Conservation (phyloP, 2,329 filamentous ascomycete genomes). For the Trichophyton benhamiae region DNA sequence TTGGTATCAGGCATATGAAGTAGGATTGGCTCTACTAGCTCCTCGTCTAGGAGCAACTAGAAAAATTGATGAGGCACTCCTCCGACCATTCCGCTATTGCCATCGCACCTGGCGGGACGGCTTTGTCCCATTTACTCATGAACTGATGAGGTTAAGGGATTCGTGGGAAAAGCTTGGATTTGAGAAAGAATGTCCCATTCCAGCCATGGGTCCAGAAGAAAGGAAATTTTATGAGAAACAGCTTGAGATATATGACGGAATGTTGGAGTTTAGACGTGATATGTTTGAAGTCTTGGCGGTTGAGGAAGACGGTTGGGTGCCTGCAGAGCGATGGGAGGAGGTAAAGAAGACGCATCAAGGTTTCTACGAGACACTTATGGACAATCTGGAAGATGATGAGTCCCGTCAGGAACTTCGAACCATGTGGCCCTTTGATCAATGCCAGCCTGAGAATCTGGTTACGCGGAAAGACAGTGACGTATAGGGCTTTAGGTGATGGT, state of each 20-base stretch:
- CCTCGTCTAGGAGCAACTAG: constrained; percentile 13
- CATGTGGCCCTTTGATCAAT: constrained; percentile 16
- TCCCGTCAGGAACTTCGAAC: constrained; percentile 12
- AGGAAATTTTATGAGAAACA: constrained; percentile 11
- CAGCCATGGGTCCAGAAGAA: constrained; percentile 9
- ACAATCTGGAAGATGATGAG: constrained; percentile 11
- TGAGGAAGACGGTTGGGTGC: constrained; percentile 13
- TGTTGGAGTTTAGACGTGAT: constrained; percentile 12
- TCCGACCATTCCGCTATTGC: constrained; percentile 31
- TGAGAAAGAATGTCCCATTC: constrained; percentile 14
- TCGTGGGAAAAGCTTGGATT: constrained; percentile 31
- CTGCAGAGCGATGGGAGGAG: constrained; percentile 13
- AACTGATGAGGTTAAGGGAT: constrained; percentile 30
- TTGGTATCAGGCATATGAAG: constrained; percentile 23
- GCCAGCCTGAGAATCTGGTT: not conserved
- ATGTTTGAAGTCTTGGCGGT: constrained; percentile 13
- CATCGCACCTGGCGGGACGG: constrained; percentile 33
- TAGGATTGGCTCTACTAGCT: constrained; percentile 11
- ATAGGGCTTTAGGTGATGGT: not conserved
- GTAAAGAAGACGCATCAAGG: constrained; percentile 9
- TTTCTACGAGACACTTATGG: constrained; percentile 12
- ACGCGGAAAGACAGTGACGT: no score
- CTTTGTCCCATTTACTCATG: constrained; percentile 27
- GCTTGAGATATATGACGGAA: constrained; percentile 10
- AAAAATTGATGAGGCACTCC: constrained; percentile 25